Conservation (phyloP, 352 stramenopile species). For the Phytophthora colocasiae region DNA sequence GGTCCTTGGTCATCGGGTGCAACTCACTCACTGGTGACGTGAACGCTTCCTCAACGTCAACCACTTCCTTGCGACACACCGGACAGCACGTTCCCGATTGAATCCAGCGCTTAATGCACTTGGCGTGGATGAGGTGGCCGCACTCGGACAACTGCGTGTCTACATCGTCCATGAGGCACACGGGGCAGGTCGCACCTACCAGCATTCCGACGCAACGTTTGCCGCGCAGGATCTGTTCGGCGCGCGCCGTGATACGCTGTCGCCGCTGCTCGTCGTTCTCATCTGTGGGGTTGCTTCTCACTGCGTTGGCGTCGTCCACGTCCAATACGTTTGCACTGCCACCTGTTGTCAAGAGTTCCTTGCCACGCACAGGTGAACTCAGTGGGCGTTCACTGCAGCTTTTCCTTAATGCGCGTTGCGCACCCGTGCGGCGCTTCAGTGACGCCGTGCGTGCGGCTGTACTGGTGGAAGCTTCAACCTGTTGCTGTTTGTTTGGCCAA, state of each 20-base stretch:
- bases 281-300: slow-evolving; percentile 16
- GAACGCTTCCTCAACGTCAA: slow-evolving; percentile 63
- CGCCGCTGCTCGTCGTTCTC: slow-evolving; percentile 44
- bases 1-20: slow-evolving; percentile 59
- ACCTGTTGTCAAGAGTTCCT: slow-evolving; percentile 20
- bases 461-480: slow-evolving; percentile 30
- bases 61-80: slow-evolving; percentile 70
- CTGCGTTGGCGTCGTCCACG: slow-evolving; percentile 29
- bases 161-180: slow-evolving; percentile 77
- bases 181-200: slow-evolving; percentile 67
- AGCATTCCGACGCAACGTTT: slow-evolving; percentile 76
- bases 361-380: slow-evolving; percentile 18
- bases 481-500: slow-evolving; percentile 44
- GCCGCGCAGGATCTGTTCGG: slow-evolving; percentile 67
- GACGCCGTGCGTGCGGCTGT: slow-evolving; percentile 26
- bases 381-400: slow-evolving; percentile 46
- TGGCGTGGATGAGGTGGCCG: slow-evolving; percentile 75
- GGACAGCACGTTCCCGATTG: slow-evolving; percentile 71
- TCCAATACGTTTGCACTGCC: slow-evolving; percentile 49
- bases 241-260: slow-evolving; percentile 55
- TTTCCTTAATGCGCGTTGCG: slow-evolving; percentile 42
- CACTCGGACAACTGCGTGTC: slow-evolving; percentile 74
- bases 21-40: slow-evolving; percentile 42
- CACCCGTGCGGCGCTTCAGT: slow-evolving; percentile 40
- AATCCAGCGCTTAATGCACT: slow-evolving; percentile 83